phyloP scores from a whole-genome alignment of 805 yeast species.

The Wickerhamiella musiphila region DNA sequence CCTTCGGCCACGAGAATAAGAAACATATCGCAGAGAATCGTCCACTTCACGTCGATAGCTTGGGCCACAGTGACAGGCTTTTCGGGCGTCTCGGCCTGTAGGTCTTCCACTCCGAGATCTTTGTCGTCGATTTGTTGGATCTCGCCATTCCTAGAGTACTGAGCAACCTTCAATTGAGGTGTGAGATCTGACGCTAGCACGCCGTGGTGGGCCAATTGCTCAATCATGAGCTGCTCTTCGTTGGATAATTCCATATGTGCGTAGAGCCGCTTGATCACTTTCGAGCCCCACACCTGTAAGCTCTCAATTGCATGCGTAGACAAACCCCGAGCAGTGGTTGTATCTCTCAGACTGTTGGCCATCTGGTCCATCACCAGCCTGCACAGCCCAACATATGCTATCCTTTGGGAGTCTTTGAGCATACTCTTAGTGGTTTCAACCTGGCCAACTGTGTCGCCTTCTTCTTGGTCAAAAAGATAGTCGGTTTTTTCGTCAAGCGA shows the following conservation, averaged over 20 bases:
- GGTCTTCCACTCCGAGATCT: constrained; percentile 4
- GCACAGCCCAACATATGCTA: constrained; percentile 79
- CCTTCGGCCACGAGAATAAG: constrained; percentile 66
- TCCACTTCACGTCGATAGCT: constrained; percentile 78
- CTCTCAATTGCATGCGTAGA: constrained; percentile 52
- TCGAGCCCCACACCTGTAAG: constrained; percentile 70
- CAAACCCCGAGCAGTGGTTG: not conserved
- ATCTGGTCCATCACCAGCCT: constrained; percentile 60
- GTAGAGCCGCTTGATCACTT: constrained; percentile 52
- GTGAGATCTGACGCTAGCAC: constrained; percentile 57
- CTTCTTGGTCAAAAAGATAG: constrained; percentile 32
- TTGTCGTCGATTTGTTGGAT: constrained; percentile 5
- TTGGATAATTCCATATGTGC: constrained; percentile 60
- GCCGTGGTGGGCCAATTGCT: constrained; percentile 69
- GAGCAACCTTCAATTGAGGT: constrained; percentile 35
- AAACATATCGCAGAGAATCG: constrained; percentile 79
- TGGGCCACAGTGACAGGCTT: not conserved
- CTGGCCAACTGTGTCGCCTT: constrained; percentile 40
- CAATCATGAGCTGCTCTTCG: constrained; percentile 80
- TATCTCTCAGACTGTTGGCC: constrained; percentile 45
- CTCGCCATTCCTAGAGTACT: constrained; percentile 5
- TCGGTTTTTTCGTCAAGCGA: constrained; percentile 38
- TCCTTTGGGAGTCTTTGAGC: constrained; percentile 67
- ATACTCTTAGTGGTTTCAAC: constrained; percentile 64
- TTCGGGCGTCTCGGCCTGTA: constrained; percentile 7